phyloP scores from a whole-genome alignment of 2,329 filamentous ascomycete species.

The Apiospora rasikravindrae region DNA sequence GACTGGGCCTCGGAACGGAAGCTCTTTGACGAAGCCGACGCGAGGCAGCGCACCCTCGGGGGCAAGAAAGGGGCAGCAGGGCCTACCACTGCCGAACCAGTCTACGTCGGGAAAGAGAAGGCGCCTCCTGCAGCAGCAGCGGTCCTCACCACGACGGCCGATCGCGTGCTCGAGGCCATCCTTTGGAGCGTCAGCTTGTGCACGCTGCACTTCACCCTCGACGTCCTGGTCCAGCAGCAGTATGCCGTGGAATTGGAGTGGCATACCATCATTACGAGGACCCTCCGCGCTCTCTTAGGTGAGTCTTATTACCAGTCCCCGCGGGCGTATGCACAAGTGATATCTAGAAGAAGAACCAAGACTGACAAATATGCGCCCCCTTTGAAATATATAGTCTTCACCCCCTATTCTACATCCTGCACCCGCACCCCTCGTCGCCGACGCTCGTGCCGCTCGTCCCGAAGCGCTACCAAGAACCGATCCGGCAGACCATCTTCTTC shows the following conservation, averaged over 20 bases:
- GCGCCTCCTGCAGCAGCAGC: not conserved
- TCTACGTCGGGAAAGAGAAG: conserved; percentile 42
- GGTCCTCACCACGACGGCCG: conserved; percentile 43
- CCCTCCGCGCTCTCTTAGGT: conserved; percentile 60
- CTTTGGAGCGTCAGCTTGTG: conserved; percentile 67
- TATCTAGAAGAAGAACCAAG: not conserved
- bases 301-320: conserved; percentile 28
- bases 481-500: conserved; percentile 69
- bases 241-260: conserved; percentile 72
- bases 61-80: conserved; percentile 23
- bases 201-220: conserved; percentile 78
- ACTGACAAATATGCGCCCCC: conserved; percentile 21
- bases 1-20: conserved; percentile 71
- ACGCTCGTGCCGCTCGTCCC: conserved; percentile 57
- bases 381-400: conserved; percentile 51
- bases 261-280: conserved; percentile 57
- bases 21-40: conserved; percentile 58
- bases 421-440: conserved; percentile 57
- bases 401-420: conserved; percentile 60
- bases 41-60: conserved; percentile 40
- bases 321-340: not conserved
- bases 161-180: conserved; percentile 59
- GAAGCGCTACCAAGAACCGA: conserved; percentile 47
- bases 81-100: conserved; percentile 38
- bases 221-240: conserved; percentile 79